Conservation (phyloP, 352 stramenopile genomes). For the Thalassiosira pacifica region DNA sequence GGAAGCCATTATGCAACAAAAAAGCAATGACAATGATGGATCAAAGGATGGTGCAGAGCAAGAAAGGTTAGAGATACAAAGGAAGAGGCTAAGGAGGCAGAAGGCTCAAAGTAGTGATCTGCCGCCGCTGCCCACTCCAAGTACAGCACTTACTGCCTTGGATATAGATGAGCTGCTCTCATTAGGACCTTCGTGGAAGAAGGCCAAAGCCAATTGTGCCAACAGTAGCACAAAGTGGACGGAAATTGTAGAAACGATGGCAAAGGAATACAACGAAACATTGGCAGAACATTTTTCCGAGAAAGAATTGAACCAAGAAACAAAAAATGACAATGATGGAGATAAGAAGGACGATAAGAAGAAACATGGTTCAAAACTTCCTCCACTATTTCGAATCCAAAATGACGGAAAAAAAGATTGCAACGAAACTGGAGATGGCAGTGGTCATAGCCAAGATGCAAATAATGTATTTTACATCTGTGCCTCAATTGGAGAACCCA, state of each 20-base stretch:
- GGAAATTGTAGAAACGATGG: conserved; percentile 49
- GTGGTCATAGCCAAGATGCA: background rate
- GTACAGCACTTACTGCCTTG: conserved; percentile 30
- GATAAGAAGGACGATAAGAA: conserved; percentile 5
- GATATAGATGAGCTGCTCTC: conserved; percentile 66
- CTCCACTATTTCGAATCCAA: conserved; percentile 73
- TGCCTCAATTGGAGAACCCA: conserved; percentile 68
- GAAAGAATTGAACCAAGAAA: conserved; percentile 8
- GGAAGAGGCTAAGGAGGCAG: too few species aligned
- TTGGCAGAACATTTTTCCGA: conserved; percentile 22
- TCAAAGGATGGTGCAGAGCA: too few species aligned
- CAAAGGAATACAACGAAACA: conserved; percentile 51
- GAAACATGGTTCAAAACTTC: conserved; percentile 29
- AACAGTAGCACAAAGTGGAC: conserved; percentile 4
- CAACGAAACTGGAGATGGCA: background rate
- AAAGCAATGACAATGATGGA: conserved; percentile 7
- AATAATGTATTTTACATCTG: conserved; percentile 80
- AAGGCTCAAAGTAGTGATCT: background rate
- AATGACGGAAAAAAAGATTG: background rate
- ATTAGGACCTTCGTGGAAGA: conserved; percentile 45
- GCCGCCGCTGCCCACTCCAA: conserved; percentile 33
- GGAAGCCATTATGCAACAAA: conserved; percentile 5
- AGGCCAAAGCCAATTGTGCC: conserved; percentile 28
- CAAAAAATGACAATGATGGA: background rate
- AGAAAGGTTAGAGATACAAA: background rate